Base-by-base conservation (phyloP, 305 asterid genomes). In the Vinca major region DNA sequence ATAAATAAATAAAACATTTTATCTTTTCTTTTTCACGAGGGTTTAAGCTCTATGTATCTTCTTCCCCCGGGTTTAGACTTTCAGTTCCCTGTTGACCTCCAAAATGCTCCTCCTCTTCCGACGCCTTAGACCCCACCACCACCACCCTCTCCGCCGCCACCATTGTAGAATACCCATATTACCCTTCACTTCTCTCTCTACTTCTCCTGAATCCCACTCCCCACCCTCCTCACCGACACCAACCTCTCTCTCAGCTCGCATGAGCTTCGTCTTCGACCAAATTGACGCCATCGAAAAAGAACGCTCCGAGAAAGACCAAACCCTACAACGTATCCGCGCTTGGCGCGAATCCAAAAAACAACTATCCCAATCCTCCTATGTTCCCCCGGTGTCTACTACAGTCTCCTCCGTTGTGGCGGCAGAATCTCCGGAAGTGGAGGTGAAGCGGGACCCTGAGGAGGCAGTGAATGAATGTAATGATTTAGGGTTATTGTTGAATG, bases 251-350 rank as follows among this genome's bases (percentile, higher is more conserved):
- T 92, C 98, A 55, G 86, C 95, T 53, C 90, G 97, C 57, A 81
- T 92, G 98, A 85, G 86, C 83, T 92, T 92, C 60, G 85, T 92
- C 51, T 92, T 92, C 80, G 96, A 92, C 26, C 95, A 89, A 85
- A 92, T 92, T 55, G 98, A 89, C 26, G 86, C 91, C 73, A 89
- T 89, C 47, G 91, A 88, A 50, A 84, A 78, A 63, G 85, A 82
- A 16, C 87, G 87, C 19, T 72, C 82, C 26, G 91, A 89, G 12
- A 92, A 92, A 41, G 96, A 92, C 75, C 80, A 89, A 67, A 82
- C 96, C 60, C 91, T 92, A 68, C 89, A 86, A 78, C 86, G 98
- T 53, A 89, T 92, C 55, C 96, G 98, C 68, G 83, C 96, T 12
- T 92, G 98, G 96, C 86, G 96, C 47, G 89, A 89, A 71, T 83